Percentiles rank a stretch among this genome's conserved stretches.
These are phyloP conservation scores for Ceratonia siliqua DNA, from an alignment of 306 rosid species.

Conservation along the genomic window DNA sequence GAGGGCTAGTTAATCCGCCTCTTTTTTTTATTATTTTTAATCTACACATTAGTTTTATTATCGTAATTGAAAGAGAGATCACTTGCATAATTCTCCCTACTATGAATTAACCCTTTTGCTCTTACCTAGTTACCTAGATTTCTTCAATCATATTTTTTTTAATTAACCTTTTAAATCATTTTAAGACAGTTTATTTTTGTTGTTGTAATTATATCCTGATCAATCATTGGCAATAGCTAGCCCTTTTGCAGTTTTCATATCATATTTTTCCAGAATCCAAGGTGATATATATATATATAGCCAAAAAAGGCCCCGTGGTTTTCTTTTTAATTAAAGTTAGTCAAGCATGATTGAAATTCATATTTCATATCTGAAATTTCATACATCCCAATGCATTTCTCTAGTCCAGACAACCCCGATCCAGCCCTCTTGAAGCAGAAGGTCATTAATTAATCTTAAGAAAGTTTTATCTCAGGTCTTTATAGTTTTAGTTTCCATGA, in stretches of 20 bases:
- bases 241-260: not conserved
- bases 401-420: not conserved
- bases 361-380: not conserved
- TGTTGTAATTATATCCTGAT: too few relatives aligned
- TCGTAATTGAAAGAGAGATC: not conserved
- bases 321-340: not conserved
- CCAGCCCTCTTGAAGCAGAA: not conserved
- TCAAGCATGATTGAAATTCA: not conserved
- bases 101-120: not conserved
- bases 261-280: not conserved
- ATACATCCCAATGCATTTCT: not conserved
- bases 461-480: not conserved
- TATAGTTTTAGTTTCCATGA: not conserved
- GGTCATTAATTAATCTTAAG: slow-evolving; percentile 11
- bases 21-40: too few relatives aligned
- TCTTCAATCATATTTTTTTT: not conserved
- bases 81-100: not conserved
- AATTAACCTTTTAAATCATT: not conserved
- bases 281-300: not conserved
- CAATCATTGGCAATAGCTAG: too few relatives aligned
- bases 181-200: not conserved
- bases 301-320: not conserved
- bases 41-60: too few relatives aligned
- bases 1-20: too few relatives aligned
- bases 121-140: not conserved